Percentiles rank a stretch among this genome's conserved stretches.
phyloP scores from a whole-genome alignment of 306 rosid genomes.

The Begonia masoniana region DNA sequence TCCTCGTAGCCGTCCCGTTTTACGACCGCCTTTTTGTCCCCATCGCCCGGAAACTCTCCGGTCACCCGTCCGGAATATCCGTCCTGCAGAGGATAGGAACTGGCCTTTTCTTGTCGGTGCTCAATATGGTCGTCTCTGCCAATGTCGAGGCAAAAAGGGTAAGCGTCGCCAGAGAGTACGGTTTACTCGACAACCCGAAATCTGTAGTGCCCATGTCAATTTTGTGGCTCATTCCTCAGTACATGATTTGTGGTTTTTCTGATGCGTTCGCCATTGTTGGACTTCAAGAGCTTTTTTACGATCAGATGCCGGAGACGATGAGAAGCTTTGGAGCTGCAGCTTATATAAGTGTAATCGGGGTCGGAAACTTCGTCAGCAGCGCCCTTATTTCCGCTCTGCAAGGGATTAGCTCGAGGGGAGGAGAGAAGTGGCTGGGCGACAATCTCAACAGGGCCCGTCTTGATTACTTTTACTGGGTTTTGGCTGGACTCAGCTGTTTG shows the following conservation, averaged over 20 bases:
- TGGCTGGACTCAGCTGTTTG: constrained; percentile 44
- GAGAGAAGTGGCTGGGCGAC: constrained; percentile 40
- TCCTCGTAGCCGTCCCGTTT: constrained; percentile 29
- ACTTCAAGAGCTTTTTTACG: constrained; percentile 52
- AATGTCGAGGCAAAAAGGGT: constrained; percentile 49
- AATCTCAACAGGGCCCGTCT: constrained; percentile 61
- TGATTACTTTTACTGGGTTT: constrained; percentile 47
- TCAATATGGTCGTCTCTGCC: constrained; percentile 48
- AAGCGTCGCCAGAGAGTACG: constrained; percentile 18
- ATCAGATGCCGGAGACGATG: constrained; percentile 48
- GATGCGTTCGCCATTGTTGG: constrained; percentile 49
- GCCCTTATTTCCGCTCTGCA: constrained; percentile 28
- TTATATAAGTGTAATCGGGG: constrained; percentile 35
- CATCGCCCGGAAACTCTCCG: constrained; percentile 19
- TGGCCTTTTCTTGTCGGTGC: constrained; percentile 45
- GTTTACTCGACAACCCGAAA: constrained; percentile 33
- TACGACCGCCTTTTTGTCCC: constrained; percentile 55
- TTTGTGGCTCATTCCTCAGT: constrained; percentile 91
- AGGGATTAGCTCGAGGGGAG: constrained; percentile 11
- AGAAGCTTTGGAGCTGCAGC: constrained; percentile 78
- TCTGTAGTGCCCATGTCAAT: constrained; percentile 39
- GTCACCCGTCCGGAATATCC: constrained; percentile 43
- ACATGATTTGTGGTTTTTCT: constrained; percentile 27
- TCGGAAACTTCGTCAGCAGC: constrained; percentile 44
- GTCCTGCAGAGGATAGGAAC: constrained; percentile 53